Base-by-base conservation (phyloP, 208 protist genomes). In the Cochliopodium minus region DNA sequence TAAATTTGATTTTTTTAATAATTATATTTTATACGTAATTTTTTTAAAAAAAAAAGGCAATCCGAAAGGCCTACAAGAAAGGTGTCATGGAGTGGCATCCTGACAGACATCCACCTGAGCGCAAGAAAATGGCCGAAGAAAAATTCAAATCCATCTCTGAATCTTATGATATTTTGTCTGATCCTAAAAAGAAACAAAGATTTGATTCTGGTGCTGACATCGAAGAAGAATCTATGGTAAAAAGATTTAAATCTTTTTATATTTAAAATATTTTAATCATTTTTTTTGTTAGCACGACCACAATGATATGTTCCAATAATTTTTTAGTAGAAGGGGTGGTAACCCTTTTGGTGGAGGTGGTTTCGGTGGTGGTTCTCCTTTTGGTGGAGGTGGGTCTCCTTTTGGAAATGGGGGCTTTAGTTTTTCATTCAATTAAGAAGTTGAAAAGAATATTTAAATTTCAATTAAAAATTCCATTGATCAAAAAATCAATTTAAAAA, bases 71-170 rank as follows among this genome's bases (percentile, higher is more conserved):
- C 51, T 91, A 88, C 61, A 78, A 70, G n/a, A 65, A 79, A 59
- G 69, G 66, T 5, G 81, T 79, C 6, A 63, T 87, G 40, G 71
- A 63, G 38, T 87, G 78, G 73, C 85, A 91, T 62, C 85, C 85
- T 64, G 84, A 90, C 60, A 78, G 74, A 53, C 86, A 68, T 63
- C 58, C 62, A 9, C 53, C 54, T 32, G 54, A 69, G 28, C 71
- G 86, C 49, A 71, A 70, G 45, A 36, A 62, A 28, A 34, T 55
- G 51, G 82, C 82, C 0, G 78, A 86, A 62, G 56, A 59, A 32
- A 73, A 71, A 30, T 88, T 89, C 58, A 87, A 87, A 50, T 73
- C 81, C 43, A 72, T 89, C 46, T 69, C 61, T 30, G 66, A 79
- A 3, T 77, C 81, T 3, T 83, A 86, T 55, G 65, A 76, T 15